Percentiles rank a stretch among this genome's conserved stretches.
Conservation (phyloP, 1,284 basidiomycete species). For the Salmacisia buchloeana region DNA sequence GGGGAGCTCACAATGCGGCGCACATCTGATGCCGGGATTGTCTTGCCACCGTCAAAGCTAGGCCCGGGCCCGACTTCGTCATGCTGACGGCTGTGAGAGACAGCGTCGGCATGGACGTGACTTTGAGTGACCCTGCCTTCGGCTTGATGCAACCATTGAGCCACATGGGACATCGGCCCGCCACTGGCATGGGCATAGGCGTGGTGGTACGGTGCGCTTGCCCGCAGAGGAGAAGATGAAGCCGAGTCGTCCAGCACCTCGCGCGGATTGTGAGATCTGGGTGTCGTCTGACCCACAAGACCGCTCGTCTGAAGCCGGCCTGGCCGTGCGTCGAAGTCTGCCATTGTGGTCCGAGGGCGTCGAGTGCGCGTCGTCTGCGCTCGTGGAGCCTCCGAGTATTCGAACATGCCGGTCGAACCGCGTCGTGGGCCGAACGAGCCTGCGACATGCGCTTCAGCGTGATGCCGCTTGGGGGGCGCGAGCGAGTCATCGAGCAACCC, state of each 20-base stretch:
- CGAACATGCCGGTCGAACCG: background rate
- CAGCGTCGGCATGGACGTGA: no score
- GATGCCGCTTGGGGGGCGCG: background rate
- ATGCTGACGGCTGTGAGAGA: no score
- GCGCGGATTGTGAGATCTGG: background rate
- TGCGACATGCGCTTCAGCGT: background rate
- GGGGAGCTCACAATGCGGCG: no score
- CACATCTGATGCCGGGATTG: no score
- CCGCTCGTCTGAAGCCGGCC: background rate
- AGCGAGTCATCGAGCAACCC: background rate
- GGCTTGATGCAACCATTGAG: conserved; percentile 4
- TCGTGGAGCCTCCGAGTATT: background rate
- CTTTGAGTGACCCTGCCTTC: no score
- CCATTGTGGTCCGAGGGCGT: background rate
- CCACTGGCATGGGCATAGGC: background rate
- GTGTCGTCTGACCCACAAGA: background rate
- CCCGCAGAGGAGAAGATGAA: background rate
- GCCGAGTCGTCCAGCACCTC: background rate
- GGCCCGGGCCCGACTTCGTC: no score
- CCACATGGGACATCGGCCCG: background rate
- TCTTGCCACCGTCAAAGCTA: no score
- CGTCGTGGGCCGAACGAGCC: background rate
- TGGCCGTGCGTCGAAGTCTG: background rate
- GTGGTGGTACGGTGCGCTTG: background rate
- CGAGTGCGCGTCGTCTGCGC: background rate